Evolutionary conservation across 75 land plant genomes (phyloP).

Genomic region (Cryptomeria japonica): DNA sequence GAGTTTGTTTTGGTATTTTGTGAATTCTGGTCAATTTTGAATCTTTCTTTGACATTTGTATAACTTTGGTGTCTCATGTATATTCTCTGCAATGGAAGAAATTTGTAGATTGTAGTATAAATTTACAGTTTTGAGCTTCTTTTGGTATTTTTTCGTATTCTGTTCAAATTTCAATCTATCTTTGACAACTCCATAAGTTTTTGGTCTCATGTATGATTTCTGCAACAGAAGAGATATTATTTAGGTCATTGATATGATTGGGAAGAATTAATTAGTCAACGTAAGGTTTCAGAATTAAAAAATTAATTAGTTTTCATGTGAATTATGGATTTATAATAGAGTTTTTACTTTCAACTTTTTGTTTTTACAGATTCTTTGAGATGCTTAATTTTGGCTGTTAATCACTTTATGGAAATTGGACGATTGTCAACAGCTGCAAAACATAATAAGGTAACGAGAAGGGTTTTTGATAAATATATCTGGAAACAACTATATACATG

Average conservation of each 20-base stretch:
- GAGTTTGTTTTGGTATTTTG: background rate
- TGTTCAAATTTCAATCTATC: background rate
- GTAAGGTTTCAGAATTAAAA: no score
- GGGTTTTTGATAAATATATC: background rate
- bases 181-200: background rate
- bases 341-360: background rate
- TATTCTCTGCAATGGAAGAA: background rate
- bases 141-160: background rate
- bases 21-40: background rate
- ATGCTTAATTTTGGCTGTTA: conserved; percentile 57
- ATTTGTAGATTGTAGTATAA: background rate
- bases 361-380: conserved; percentile 55
- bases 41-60: background rate
- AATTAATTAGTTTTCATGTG: background rate
- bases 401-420: conserved; percentile 76
- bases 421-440: conserved; percentile 85
- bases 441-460: conserved; percentile 60
- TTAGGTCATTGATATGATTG: background rate
- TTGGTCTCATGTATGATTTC: background rate
- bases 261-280: background rate
- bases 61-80: background rate
- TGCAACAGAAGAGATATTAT: background rate
- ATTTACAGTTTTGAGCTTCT: background rate
- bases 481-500: background rate
- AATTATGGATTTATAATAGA: background rate